These are phyloP conservation scores for Cryptococcus depauperatus DNA, from an alignment of 1,284 basidiomycete genomes.

Conservation along the genomic window DNA sequence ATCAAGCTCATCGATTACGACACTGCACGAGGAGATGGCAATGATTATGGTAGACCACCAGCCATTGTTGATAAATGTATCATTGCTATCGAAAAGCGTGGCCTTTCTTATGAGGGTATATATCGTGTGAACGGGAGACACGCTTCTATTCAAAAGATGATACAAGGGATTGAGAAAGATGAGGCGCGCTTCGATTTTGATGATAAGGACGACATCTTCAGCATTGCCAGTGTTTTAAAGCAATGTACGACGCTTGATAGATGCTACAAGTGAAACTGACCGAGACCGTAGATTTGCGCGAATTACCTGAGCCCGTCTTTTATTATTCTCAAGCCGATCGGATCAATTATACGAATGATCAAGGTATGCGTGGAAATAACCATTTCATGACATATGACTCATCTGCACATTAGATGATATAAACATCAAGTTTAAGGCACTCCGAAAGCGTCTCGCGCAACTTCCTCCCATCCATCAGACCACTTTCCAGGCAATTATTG, in stretches of 20 bases:
- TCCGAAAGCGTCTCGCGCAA: constrained; percentile 73
- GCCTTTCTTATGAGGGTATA: constrained; percentile 70
- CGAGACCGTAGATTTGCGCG: constrained; percentile 70
- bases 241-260: constrained; percentile 51
- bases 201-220: constrained; percentile 72
- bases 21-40: constrained; percentile 64
- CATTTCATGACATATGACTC: not conserved
- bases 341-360: constrained; percentile 67
- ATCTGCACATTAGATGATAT: constrained; percentile 58
- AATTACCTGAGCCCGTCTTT: constrained; percentile 90
- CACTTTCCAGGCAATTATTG: constrained; percentile 75
- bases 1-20: constrained; percentile 88
- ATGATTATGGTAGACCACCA: constrained; percentile 57
- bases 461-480: constrained; percentile 81
- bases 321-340: constrained; percentile 73
- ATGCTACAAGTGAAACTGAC: no score
- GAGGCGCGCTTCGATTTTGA: constrained; percentile 76
- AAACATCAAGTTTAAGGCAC: constrained; percentile 59
- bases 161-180: constrained; percentile 82
- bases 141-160: constrained; percentile 75
- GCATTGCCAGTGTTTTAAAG: constrained; percentile 86
- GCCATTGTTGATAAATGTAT: constrained; percentile 79
- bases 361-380: constrained; percentile 49
- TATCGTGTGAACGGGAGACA: constrained; percentile 60
- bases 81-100: constrained; percentile 67